These are phyloP conservation scores for Xylariaceae sp. DNA, from an alignment of 2,329 filamentous ascomycete species.

Conservation along the genomic window DNA sequence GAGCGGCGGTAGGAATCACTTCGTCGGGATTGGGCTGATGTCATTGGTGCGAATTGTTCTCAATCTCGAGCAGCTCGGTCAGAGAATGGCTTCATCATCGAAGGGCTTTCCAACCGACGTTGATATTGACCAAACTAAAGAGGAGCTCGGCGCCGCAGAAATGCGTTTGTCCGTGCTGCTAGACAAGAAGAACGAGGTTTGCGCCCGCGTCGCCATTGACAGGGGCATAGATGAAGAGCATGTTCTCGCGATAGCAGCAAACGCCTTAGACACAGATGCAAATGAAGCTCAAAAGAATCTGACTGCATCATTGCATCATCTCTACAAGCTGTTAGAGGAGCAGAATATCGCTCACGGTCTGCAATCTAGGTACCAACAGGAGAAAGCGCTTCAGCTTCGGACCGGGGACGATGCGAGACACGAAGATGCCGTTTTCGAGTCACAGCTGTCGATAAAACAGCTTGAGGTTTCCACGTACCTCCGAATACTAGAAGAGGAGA, in stretches of 20 bases:
- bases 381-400: not conserved
- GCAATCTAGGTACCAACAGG: conserved; percentile 4
- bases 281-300: conserved; percentile 1
- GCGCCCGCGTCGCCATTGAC: not conserved
- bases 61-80: not conserved
- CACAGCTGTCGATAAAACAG: conserved; percentile 10
- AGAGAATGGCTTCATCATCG: not conserved
- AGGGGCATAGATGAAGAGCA: conserved; percentile 1
- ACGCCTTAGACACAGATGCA: not conserved
- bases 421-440: not conserved
- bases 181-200: not conserved
- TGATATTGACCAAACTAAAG: not conserved
- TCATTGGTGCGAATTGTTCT: conserved; percentile 2
- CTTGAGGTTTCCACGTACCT: conserved; percentile 17
- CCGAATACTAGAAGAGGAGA: conserved; percentile 16
- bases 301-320: conserved; percentile 3
- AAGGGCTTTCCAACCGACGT: not conserved
- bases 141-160: not conserved
- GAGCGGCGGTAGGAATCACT: conserved; percentile 1
- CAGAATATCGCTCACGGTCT: conserved; percentile 5
- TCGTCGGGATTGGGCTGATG: conserved; percentile 4
- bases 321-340: conserved; percentile 8
- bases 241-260: conserved; percentile 1
- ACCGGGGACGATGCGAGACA: not conserved
- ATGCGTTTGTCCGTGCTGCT: not conserved